Percentiles rank a stretch among this genome's conserved stretches.
Evolutionary conservation across 169 alveolate genomes (phyloP).

Genomic region (Plasmodium fragile): DNA sequence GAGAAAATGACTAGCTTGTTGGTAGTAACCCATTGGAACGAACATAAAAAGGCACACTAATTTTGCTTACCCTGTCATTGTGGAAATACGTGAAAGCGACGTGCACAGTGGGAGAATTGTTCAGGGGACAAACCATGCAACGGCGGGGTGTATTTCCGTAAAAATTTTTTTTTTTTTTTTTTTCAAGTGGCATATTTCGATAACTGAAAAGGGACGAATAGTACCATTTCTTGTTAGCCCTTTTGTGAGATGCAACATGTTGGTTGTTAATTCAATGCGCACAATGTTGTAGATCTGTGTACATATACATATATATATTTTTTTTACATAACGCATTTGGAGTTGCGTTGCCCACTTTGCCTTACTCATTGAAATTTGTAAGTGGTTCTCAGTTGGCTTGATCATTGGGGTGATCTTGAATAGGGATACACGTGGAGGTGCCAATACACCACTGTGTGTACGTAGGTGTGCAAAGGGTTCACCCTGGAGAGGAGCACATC

Average conservation of each 20-base stretch:
- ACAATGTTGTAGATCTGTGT: background rate
- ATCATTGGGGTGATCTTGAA: background rate
- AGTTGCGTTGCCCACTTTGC: background rate
- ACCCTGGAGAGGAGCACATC: background rate
- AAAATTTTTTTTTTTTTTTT: background rate
- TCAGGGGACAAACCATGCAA: background rate
- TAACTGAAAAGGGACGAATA: background rate
- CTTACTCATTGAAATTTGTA: background rate
- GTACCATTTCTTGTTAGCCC: background rate
- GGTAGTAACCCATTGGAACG: background rate
- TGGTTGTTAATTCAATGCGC: background rate
- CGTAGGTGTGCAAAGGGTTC: background rate
- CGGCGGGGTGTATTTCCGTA: background rate
- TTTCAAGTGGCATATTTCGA: background rate
- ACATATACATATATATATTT: background rate
- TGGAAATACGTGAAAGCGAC: background rate
- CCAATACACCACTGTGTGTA: background rate
- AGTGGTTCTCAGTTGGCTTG: background rate
- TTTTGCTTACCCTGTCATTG: background rate
- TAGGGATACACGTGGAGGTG: background rate
- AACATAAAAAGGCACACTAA: background rate
- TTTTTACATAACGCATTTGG: background rate
- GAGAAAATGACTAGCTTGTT: background rate
- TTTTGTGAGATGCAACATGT: background rate
- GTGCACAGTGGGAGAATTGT: background rate